These are phyloP conservation scores for Heritiera littoralis DNA, from an alignment of 345 rosid species.

Conservation along the genomic window DNA sequence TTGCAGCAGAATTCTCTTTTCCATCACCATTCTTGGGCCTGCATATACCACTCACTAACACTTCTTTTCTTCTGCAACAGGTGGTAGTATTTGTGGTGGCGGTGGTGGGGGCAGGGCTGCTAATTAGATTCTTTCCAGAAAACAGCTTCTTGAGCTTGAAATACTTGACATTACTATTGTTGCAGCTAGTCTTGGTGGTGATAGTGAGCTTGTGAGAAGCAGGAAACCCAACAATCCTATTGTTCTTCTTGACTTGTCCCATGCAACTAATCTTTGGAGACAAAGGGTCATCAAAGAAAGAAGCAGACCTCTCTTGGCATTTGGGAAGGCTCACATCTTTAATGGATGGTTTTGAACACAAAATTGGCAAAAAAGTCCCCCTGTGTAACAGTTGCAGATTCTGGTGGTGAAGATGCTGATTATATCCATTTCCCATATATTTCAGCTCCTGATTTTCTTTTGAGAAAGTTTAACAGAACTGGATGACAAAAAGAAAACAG, in stretches of 20 bases:
- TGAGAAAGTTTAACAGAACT: neutral
- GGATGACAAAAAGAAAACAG: neutral
- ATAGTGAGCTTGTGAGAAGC: constrained; percentile 31
- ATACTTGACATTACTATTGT: constrained; percentile 38
- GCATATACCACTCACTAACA: constrained; percentile 19
- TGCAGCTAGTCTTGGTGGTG: constrained; percentile 21
- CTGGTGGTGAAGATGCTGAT: constrained; percentile 38
- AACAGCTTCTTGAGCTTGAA: constrained; percentile 67
- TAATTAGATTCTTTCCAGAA: constrained; percentile 43
- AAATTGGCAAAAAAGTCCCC: constrained; percentile 63
- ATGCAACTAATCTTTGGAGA: constrained; percentile 90
- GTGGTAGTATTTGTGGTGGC: neutral
- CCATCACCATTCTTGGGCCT: constrained; percentile 20
- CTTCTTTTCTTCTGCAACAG: constrained; percentile 32
- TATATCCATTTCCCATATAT: constrained; percentile 44
- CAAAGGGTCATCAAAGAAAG: constrained; percentile 54
- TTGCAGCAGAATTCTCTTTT: constrained; percentile 14
- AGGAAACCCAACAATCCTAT: constrained; percentile 53
- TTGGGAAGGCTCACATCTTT: constrained; percentile 49
- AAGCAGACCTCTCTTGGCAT: constrained; percentile 32
- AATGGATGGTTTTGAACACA: constrained; percentile 68
- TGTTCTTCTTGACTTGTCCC: constrained; percentile 83
- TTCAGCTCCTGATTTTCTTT: neutral
- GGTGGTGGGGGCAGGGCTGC: constrained; percentile 24
- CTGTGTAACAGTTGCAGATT: constrained; percentile 34